Evolutionary conservation across 805 yeast species (phyloP), one percentile per base, ranked within the genome.

Genomic region (Peterozyma toletana): DNA sequence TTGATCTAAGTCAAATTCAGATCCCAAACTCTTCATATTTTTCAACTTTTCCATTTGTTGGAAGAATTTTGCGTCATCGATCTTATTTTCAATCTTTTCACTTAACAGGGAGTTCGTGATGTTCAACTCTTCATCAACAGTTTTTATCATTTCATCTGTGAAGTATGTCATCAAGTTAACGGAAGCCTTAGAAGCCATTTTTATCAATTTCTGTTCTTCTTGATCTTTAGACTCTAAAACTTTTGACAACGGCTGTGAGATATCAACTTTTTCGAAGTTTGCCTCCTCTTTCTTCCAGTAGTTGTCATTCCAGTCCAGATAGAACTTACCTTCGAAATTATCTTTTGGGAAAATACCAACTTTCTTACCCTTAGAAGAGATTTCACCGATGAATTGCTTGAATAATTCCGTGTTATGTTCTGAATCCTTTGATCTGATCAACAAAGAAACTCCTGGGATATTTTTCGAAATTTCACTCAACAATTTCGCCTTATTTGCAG

Each of bases 401-500:
- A 88, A 87, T 42, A 84, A 63, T 46, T 69, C 67, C 52, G 75
- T 76, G 63, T 89, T 87, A 54, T 85, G 86, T 16, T 79, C 90
- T 3, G 73, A 73, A 55, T 89, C 96, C 60, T 90, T 90, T 16
- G 82, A 83, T 59, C 98, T 76, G 31, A 83, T 70, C 79, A 91
- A 77, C 37, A 91, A 66, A 39, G 67, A 69, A 37, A 68, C 62
- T 5, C 70, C 70, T 40, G 71, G 63, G 30, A 72, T 64, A 10
- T 70, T 56, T 31, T 73, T 68, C 3, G 38, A 15, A 54, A 88
- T 70, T 5, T 77, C 75, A 37, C 73, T 74, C 52, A 91, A 67
- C 66, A 89, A 83, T 59, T 82, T 86, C 36, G 95, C 88, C 63
- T 91, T 91, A 6, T 87, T 87, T 40, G 80, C 83, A 30, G 91